Conservation (phyloP, 306 rosid genomes). For the Ceratonia siliqua region DNA sequence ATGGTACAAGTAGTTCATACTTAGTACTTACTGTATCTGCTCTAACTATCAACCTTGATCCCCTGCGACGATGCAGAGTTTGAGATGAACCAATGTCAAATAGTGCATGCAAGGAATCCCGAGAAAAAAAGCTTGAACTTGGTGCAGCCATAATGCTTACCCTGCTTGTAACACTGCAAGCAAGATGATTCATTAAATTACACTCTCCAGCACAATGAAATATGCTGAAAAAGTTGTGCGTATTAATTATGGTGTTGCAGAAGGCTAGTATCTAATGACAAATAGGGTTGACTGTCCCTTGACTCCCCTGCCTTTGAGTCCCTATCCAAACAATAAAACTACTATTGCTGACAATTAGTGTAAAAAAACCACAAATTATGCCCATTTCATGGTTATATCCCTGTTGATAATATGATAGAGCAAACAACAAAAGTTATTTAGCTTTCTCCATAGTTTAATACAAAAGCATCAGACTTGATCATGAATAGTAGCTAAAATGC, state of each 20-base stretch:
- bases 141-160: constrained; percentile 54
- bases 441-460: not conserved
- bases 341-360: not conserved
- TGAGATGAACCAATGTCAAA: constrained; percentile 50
- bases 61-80: constrained; percentile 53
- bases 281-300: not conserved
- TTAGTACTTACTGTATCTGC: constrained; percentile 87
- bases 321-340: constrained; percentile 14
- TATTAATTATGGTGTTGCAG: not conserved
- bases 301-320: not conserved
- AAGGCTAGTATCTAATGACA: not conserved
- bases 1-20: constrained; percentile 39
- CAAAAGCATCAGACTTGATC: constrained; percentile 23
- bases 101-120: constrained; percentile 53
- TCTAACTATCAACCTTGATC: constrained; percentile 74
- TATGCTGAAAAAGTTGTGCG: not conserved
- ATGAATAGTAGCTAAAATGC: not conserved
- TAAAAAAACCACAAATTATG: constrained; percentile 2
- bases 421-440: not conserved
- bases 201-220: constrained; percentile 1
- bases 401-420: not conserved
- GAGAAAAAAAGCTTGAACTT: constrained; percentile 65
- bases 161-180: constrained; percentile 62
- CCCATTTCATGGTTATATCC: not conserved
- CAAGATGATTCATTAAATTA: constrained; percentile 30